A percentile compares a stretch with the other conserved stretches of the same genome.
Evolutionary conservation across 1,284 basidiomycete genomes (phyloP).

Genomic region (Mycena sp.): DNA sequence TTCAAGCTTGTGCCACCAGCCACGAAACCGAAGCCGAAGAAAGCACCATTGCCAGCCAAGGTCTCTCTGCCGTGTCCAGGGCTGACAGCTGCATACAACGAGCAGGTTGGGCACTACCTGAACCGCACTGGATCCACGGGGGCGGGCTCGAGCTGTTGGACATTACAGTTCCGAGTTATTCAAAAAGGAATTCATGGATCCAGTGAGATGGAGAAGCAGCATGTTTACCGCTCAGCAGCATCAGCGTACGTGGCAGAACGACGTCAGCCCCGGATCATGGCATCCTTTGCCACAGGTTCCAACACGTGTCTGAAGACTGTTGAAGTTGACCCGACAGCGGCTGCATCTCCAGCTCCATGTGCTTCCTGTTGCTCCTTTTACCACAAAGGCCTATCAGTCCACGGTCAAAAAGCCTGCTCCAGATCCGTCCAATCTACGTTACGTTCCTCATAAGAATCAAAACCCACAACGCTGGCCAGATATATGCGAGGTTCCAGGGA

Average conservation of each 20-base stretch:
- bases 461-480: not conserved
- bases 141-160: not conserved
- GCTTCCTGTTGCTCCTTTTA: not conserved
- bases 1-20: not conserved
- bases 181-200: too few relatives aligned
- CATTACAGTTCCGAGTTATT: not conserved
- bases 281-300: not conserved
- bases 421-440: not conserved
- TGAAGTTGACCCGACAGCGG: not conserved
- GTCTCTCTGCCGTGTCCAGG: constrained; percentile 5
- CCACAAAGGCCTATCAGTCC: not conserved
- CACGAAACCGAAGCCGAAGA: not conserved
- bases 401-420: not conserved
- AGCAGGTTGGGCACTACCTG: not conserved
- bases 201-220: not conserved
- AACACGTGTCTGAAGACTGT: not conserved
- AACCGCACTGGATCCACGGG: not conserved
- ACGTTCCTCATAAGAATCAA: not conserved
- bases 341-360: not conserved
- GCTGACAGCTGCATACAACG: too few relatives aligned
- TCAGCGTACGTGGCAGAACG: constrained; percentile 1
- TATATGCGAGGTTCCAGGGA: not conserved
- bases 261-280: constrained; percentile 1
- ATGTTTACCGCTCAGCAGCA: not conserved
- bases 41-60: not conserved